Evolutionary conservation across 306 rosid species (phyloP), one percentile per base, ranked within the genome.

Genomic region (Boehmeria nivea): DNA sequence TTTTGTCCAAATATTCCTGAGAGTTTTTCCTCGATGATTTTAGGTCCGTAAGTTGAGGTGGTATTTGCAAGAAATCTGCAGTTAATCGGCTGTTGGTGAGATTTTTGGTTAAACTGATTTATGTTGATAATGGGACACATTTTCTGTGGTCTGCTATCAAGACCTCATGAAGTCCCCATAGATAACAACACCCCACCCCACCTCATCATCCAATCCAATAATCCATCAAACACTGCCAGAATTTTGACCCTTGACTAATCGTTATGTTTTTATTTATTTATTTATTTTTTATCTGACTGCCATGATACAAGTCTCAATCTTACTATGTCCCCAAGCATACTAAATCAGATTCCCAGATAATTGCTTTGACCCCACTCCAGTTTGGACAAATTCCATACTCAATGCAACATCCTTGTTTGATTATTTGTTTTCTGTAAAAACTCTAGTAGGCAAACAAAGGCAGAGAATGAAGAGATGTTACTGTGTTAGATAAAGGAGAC

Each of bases 231-330:
- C 42, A 22, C 21, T 42, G 54, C 48, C 65, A 59, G 26, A 48
- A 40, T 54, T 39, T 49, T 55, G 59, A 63, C 54, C 48, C 57
- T 64, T 65, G 71, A 66, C 71, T 13, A 25, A 15, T 48, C 34
- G 22, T 4, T 1, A 31, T 10, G 9, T 31, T 31, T 31, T 31
- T 2, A 31, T 31, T 1, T 4, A 4, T 31, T 31, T 31, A 31
- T 31, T 31, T n/a, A n/a, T n/a, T 4, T 31, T 1, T 4, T 31
- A 31, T 6, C 3, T 3, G 34, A 31, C 36, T 10, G 9, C 11
- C 15, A 26, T 27, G 21, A 38, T 28, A 26, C 20, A 27, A 7
- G 47, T 45, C 55, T 56, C 4, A 38, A 48, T 60, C 26, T 45
- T 20, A 45, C 12, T 5, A 19, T 17, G n/a, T n/a, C n/a, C n/a